These are phyloP conservation scores for Herpetospermum pedunculosum DNA, from an alignment of 306 rosid genomes.

Conservation along the genomic window DNA sequence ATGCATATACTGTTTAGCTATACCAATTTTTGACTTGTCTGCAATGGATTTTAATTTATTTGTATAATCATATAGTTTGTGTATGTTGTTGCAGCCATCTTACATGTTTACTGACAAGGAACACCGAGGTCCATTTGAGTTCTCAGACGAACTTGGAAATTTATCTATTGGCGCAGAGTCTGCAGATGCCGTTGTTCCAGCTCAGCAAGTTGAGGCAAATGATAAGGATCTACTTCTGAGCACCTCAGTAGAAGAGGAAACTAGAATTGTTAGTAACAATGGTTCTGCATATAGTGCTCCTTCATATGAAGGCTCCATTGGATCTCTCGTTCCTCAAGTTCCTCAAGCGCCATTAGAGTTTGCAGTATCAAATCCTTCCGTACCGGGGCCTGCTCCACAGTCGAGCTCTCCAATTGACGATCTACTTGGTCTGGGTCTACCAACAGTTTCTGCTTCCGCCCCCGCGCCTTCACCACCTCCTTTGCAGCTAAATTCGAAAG, in stretches of 20 bases:
- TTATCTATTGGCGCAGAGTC: conserved; percentile 60
- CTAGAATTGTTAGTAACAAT: conserved; percentile 40
- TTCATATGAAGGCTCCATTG: conserved; percentile 42
- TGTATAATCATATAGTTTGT: conserved; percentile 1
- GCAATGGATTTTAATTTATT: neutral
- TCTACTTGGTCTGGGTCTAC: conserved; percentile 67
- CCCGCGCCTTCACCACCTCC: conserved; percentile 53
- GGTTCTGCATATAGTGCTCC: conserved; percentile 85
- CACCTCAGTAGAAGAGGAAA: conserved; percentile 78
- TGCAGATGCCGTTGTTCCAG: conserved; percentile 65
- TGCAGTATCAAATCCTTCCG: conserved; percentile 26
- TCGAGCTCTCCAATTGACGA: conserved; percentile 72
- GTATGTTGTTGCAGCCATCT: conserved; percentile 69
- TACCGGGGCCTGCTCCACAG: conserved; percentile 32
- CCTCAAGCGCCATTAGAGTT: conserved; percentile 46
- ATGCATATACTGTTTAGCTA: neutral
- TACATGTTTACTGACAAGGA: conserved; percentile 96
- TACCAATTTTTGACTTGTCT: neutral
- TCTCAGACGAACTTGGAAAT: conserved; percentile 85
- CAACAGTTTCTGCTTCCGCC: conserved; percentile 31
- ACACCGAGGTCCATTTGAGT: conserved; percentile 86
- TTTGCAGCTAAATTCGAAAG: conserved; percentile 74
- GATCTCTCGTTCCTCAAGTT: conserved; percentile 32
- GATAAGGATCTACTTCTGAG: conserved; percentile 92
- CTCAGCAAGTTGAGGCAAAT: conserved; percentile 77